Base-by-base conservation (phyloP, 2,329 filamentous ascomycete genomes). In the Elsinoe ampelina region DNA sequence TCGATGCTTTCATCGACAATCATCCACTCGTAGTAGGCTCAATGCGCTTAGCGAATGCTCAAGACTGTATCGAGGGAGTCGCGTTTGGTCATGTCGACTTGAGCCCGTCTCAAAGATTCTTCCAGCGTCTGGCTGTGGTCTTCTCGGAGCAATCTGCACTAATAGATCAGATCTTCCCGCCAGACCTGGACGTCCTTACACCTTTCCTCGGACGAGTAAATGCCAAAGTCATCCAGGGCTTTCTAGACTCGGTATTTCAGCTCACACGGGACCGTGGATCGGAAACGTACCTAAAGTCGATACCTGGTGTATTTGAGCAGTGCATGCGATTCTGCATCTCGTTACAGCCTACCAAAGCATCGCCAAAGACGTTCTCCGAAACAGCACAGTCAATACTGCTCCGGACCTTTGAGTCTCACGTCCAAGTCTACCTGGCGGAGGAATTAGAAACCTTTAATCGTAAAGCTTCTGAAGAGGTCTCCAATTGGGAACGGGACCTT, bases 401-500 rank as follows among this genome's bases (percentile, higher is more conserved):
- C 13, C 80, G 80, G 60, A 83, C 90, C 0, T 97, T 95, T 64
- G 92, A 95, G 68, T 89, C 87, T 38, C 92, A 97, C 67, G 77
- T 97, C n/a, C 91, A 96, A 68, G 74, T 95, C 1, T 98, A 97
- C 68, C 76, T 98, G 13, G 84, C 89, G 60, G 92, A 96, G 67
- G 93, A 98, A 72, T 76, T 96, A 30, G 88, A 92, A 50, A 85
- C 83, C 66, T 97, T 97, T 70, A 86, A 85, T 30, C 80, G 80
- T 56, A 81, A 85, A 60, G 89, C 88, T 12, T 86, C 92, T 59
- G 75, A 79, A 1, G 84, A 92, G 65, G 92, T 98, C 4, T 80
- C 75, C 5, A 79, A 83, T 12, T 98, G 93, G 93, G 92, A 96
- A 71, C 89, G 89, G 72, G 89, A 95, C 67, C 78, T 96, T 32